phyloP scores from a whole-genome alignment of 306 rosid genomes.

The Pyrus communis region DNA sequence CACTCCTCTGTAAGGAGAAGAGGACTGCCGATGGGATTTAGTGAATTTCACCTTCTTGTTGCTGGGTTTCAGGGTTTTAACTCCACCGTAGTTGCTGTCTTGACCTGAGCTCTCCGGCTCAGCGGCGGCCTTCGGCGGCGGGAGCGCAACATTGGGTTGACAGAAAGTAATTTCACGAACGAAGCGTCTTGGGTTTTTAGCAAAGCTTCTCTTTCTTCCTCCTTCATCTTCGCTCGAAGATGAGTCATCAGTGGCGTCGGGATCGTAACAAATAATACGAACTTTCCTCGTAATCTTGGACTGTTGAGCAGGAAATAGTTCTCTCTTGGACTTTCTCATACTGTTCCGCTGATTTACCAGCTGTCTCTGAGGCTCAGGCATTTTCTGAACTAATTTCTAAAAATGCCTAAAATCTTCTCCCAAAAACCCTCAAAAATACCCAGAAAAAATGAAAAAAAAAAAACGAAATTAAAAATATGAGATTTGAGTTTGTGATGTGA shows the following conservation, averaged over 20 bases:
- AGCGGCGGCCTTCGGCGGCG: neutral
- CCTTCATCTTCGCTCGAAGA: slow-evolving; percentile 69
- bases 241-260: slow-evolving; percentile 62
- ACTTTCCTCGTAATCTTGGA: slow-evolving; percentile 36
- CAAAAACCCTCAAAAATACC: slow-evolving; percentile 27
- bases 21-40: slow-evolving; percentile 14
- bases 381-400: neutral
- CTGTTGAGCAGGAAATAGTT: neutral
- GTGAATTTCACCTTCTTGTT: slow-evolving; percentile 29
- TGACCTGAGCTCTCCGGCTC: slow-evolving; percentile 35
- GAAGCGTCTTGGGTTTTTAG: slow-evolving; percentile 5
- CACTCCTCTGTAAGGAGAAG: slow-evolving; percentile 58
- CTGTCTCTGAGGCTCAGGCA: slow-evolving; percentile 31
- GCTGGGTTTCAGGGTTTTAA: neutral
- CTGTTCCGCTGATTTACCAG: neutral
- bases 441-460: neutral
- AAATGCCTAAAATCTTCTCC: neutral
- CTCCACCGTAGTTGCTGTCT: slow-evolving; percentile 22
- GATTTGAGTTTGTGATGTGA: slow-evolving; percentile 5
- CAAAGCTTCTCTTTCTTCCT: no score
- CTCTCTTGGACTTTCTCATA: slow-evolving; percentile 14
- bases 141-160: slow-evolving; percentile 1
- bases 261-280: slow-evolving; percentile 51
- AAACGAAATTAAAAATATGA: neutral
- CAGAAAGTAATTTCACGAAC: slow-evolving; percentile 25